A percentile compares a stretch with the other conserved stretches of the same genome.
These are phyloP conservation scores for Prototheca stagnorum DNA, from an alignment of 163 green algal genomes.

Conservation along the genomic window DNA sequence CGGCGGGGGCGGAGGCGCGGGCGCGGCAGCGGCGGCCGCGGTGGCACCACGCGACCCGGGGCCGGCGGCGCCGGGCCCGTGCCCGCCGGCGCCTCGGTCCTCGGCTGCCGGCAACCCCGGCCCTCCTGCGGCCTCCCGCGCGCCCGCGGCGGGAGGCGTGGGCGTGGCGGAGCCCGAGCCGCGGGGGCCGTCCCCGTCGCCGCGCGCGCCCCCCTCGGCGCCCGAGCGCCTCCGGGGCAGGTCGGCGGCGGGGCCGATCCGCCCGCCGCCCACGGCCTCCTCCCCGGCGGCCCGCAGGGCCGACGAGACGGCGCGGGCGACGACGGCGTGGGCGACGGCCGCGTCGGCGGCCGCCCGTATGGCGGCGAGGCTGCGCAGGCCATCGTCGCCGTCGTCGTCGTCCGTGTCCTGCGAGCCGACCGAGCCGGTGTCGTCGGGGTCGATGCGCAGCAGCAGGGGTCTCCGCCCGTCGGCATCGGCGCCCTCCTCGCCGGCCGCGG, in stretches of 20 bases:
- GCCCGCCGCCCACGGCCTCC: background rate
- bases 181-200: too few species aligned
- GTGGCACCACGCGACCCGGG: too few species aligned
- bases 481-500: constrained; percentile 14
- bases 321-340: background rate
- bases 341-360: background rate
- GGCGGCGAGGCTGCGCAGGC: constrained; percentile 1
- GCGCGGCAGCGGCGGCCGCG: too few species aligned
- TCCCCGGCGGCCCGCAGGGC: background rate
- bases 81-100: too few species aligned
- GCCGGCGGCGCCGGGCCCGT: too few species aligned
- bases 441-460: constrained; percentile 28
- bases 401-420: constrained; percentile 36
- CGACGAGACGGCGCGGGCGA: background rate
- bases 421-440: constrained; percentile 28
- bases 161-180: too few species aligned
- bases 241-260: background rate
- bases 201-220: constrained; percentile 7
- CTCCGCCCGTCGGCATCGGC: constrained; percentile 9
- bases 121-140: too few species aligned
- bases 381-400: constrained; percentile 1
- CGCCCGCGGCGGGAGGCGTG: too few species aligned
- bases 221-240: background rate
- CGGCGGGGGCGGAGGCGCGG: too few species aligned
- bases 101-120: too few species aligned